Base-by-base conservation (phyloP, 768 basidiomycete species). In the Kwoniella dejecticola region DNA sequence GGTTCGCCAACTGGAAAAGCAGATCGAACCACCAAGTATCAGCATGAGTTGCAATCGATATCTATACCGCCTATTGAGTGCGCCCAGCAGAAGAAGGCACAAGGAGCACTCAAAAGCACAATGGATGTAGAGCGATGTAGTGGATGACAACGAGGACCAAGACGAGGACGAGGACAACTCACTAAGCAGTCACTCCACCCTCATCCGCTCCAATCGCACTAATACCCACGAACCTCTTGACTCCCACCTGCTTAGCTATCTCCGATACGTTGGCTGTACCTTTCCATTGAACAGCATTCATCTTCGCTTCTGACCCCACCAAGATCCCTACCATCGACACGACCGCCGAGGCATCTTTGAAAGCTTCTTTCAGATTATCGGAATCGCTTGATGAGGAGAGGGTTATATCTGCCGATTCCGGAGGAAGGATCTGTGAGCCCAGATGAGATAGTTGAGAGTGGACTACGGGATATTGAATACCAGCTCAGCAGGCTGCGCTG, bases 131-230 rank as follows among this genome's bases (percentile, higher is more conserved):
- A n/a, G n/a, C n/a, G n/a, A n/a, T n/a, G n/a, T n/a, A n/a, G n/a
- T n/a, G n/a, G n/a, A n/a, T n/a, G n/a, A n/a, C n/a, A n/a, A n/a
- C n/a, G n/a, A n/a, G n/a, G n/a, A n/a, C n/a, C n/a, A n/a, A n/a
- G n/a, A n/a, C n/a, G n/a, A n/a, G n/a, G n/a, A n/a, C n/a, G n/a
- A n/a, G n/a, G n/a, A n/a, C n/a, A 13, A 77, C 79, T 63, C 45
- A 80, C 79, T 89, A 90, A 13, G 85, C 83, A 45, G 89, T 83
- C 11, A 75, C 65, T 60, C 87, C 88, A 11, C 79, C 65, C 1
- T 80, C 67, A 70, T 88, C 82, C n/a, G 87, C 87, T n/a, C 88
- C 87, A 69, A 90, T 88, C 23, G 88, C 87, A 63, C 86, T 88
- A 68, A 90, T 70, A 41, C 73, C 64, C 7, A 74, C 73, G 30